Percentiles rank a stretch among this genome's conserved stretches.
Evolutionary conservation across 192 early-diverging fungal species (phyloP).

Genomic region (Thamnidium elegans): DNA sequence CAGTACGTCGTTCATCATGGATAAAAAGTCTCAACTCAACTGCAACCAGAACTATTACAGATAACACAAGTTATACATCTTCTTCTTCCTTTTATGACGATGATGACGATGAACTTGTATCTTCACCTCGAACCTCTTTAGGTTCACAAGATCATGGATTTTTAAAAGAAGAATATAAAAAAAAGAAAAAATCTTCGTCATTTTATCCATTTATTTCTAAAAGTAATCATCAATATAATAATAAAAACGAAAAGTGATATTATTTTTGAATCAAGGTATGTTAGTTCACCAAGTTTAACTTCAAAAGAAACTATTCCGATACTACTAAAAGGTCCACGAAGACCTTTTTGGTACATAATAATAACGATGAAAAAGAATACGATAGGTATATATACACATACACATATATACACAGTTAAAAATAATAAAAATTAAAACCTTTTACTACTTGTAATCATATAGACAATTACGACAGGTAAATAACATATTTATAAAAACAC

Average conservation of each 20-base stretch:
- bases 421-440: neutral
- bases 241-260: neutral
- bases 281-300: neutral
- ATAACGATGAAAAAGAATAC: slow-evolving; percentile 27
- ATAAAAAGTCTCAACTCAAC: neutral
- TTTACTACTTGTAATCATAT: neutral
- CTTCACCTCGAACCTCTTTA: slow-evolving; percentile 11
- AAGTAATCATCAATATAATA: no score
- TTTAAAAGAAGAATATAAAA: neutral
- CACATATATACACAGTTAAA: no score
- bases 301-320: no score
- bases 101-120: slow-evolving; percentile 7
- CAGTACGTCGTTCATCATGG: neutral
- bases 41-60: neutral
- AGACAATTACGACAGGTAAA: slow-evolving; percentile 31
- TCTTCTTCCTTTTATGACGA: slow-evolving; percentile 4
- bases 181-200: neutral
- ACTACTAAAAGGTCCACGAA: slow-evolving; percentile 7
- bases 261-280: slow-evolving; percentile 10
- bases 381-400: slow-evolving; percentile 14
- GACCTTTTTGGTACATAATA: slow-evolving; percentile 18
- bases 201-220: neutral
- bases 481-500: neutral
- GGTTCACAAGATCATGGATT: neutral
- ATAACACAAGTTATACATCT: neutral